Percentiles rank a stretch among this genome's conserved stretches.
phyloP scores from a whole-genome alignment of 2,329 filamentous ascomycete species.

The Phoma sp. region DNA sequence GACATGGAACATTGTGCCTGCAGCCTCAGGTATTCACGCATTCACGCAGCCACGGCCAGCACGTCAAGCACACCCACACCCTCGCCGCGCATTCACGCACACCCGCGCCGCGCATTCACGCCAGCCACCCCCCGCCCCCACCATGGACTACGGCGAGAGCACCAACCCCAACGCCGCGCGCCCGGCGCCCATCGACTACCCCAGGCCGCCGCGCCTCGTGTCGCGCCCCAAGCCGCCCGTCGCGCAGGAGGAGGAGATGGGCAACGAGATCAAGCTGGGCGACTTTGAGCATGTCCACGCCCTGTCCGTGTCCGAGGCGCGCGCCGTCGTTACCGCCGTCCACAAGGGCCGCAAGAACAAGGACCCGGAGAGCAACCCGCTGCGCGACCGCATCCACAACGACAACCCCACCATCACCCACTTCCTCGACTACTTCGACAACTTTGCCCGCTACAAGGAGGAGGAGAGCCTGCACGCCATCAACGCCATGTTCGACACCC shows the following conservation, averaged over 20 bases:
- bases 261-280: constrained; percentile 81
- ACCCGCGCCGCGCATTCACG: neutral
- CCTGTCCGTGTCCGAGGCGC: constrained; percentile 88
- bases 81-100: neutral
- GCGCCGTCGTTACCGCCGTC: constrained; percentile 89
- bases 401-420: constrained; percentile 73
- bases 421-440: constrained; percentile 90
- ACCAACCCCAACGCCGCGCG: constrained; percentile 24
- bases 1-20: neutral
- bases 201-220: constrained; percentile 43
- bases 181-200: constrained; percentile 13
- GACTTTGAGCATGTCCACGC: constrained; percentile 94
- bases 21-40: too few species aligned
- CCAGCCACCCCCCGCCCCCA: neutral
- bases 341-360: constrained; percentile 80
- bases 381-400: constrained; percentile 78
- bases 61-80: neutral
- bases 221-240: constrained; percentile 66
- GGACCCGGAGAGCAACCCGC: constrained; percentile 68
- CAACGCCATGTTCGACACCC: constrained; percentile 80
- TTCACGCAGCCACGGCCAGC: too few species aligned
- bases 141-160: constrained; percentile 45
- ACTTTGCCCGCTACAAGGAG: constrained; percentile 94
- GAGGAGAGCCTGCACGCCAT: constrained; percentile 96
- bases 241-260: constrained; percentile 86